Base-by-base conservation (phyloP, 1,284 basidiomycete species). In the Kalmanozyma brasiliensis region DNA sequence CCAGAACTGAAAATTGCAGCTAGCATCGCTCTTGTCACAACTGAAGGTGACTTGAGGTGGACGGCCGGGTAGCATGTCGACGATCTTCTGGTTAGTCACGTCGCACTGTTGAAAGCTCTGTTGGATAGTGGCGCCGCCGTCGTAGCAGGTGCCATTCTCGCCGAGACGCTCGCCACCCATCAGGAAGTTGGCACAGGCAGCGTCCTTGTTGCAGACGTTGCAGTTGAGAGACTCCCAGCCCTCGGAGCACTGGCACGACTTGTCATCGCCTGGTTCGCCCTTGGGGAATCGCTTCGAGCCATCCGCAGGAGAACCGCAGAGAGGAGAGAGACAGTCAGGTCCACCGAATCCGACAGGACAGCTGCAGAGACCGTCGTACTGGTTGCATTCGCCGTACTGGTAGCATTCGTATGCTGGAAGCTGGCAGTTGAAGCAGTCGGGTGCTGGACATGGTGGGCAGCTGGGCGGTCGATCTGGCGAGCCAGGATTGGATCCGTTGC, bases 211-310 rank as follows among this genome's bases (percentile, higher is more conserved):
- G 42, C 75, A 77, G 23, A 73, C 63, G 14, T 77, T 77, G 63
- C 94, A 98, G 80, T 97, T 98, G 72, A 98, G 90, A 13, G 95
- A 94, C 43, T 87, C 87, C 94, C 94, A 98, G 0, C 94, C 94
- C 1, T 93, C 90, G 73, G 90, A 91, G 81, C 95, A 98, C 30
- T 93, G 85, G 83, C 95, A 98, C 8, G 87, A 86, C 2, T 53
- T 46, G 30, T 63, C 52, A 16, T 57, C 53, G 22, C 59, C 56
- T 9, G 56, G 89, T 57, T 88, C 67, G n/a, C 51, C 53, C 20
- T 65, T 65, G 8, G 61, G 62, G 40, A 65, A 88, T 17, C 95
- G 88, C 56, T 91, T 89, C 44, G 90, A 88, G 0, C 94, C 93
- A 70, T 97, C 93, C 3, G 91, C 89, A 22, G 97, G 86, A 5